Evolutionary conservation across 352 stramenopile genomes (phyloP).

Genomic region (Phytophthora sansomeana): DNA sequence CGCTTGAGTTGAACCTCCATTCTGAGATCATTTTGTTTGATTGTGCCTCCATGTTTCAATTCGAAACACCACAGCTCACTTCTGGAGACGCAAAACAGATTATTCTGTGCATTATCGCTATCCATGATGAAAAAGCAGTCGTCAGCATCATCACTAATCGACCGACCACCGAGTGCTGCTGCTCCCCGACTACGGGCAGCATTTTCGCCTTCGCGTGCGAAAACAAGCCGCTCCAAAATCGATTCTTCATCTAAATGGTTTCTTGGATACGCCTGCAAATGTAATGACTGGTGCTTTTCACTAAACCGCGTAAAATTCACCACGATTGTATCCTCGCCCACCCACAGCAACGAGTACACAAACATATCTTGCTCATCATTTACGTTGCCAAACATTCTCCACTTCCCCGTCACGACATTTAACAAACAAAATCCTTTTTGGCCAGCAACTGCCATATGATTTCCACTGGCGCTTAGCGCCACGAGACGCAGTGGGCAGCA

Average conservation of each 20-base stretch:
- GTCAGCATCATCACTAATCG: conserved; percentile 22
- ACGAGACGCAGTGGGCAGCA: conserved; percentile 72
- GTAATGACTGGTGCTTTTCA: conserved; percentile 61
- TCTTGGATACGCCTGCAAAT: conserved; percentile 75
- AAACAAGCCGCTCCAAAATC: conserved; percentile 56
- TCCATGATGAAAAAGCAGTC: conserved; percentile 69
- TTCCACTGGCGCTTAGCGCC: conserved; percentile 57
- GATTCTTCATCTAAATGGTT: conserved; percentile 82
- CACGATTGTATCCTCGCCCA: conserved; percentile 70
- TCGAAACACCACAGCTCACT: conserved; percentile 69
- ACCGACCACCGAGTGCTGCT: conserved; percentile 7
- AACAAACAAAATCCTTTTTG: conserved; percentile 79
- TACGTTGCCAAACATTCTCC: conserved; percentile 87
- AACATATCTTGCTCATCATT: conserved; percentile 84
- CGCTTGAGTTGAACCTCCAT: conserved; percentile 53
- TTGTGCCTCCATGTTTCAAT: conserved; percentile 46
- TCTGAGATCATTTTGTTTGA: conserved; percentile 52
- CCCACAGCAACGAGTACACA: conserved; percentile 72
- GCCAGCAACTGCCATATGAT: conserved; percentile 76
- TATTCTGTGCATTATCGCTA: conserved; percentile 51
- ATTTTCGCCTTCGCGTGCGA: conserved; percentile 39
- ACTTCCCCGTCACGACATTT: conserved; percentile 74
- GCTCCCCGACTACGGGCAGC: conserved; percentile 20
- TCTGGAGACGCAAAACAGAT: conserved; percentile 68
- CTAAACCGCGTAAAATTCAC: conserved; percentile 66